Evolutionary conservation across 179 eudicot species (phyloP).

Genomic region (Actinidia arguta): DNA sequence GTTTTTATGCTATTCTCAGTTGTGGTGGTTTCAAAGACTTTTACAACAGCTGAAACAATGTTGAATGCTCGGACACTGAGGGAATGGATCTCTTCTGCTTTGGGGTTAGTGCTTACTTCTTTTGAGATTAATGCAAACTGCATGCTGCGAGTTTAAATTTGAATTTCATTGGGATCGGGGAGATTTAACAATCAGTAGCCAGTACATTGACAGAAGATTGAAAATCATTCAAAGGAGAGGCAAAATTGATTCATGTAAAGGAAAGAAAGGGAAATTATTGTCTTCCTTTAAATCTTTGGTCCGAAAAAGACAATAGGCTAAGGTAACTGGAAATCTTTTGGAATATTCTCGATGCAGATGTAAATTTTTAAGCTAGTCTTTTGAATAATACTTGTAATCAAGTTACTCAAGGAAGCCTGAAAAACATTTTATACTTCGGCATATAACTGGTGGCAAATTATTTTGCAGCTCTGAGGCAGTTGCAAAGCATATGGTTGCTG

Average conservation of each 20-base stretch:
- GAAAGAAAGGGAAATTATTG: not conserved
- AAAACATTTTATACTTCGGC: not conserved
- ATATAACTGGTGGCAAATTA: not conserved
- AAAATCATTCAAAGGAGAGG: not conserved
- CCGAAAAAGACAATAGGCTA: not conserved
- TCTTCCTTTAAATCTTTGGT: not conserved
- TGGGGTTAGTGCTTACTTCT: conserved; percentile 67
- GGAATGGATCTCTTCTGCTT: conserved; percentile 97
- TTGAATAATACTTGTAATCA: not conserved
- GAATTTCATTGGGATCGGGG: not conserved
- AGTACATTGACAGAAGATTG: not conserved
- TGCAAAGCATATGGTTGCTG: conserved; percentile 99
- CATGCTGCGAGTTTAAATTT: not conserved
- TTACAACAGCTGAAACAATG: conserved; percentile 99
- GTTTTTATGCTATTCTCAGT: conserved; percentile 52
- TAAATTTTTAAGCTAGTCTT: not conserved
- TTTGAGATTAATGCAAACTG: conserved; percentile 10
- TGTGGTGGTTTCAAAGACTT: conserved; percentile 98
- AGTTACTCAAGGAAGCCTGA: not conserved
- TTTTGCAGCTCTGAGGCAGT: conserved; percentile 85
- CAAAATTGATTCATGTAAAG: not conserved
- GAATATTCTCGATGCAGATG: not conserved
- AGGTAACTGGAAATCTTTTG: not conserved
- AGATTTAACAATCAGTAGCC: not conserved
- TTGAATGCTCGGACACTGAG: conserved; percentile 95